phyloP scores from a whole-genome alignment of 2,329 filamentous ascomycete genomes.

The Hypoxylon sp. region DNA sequence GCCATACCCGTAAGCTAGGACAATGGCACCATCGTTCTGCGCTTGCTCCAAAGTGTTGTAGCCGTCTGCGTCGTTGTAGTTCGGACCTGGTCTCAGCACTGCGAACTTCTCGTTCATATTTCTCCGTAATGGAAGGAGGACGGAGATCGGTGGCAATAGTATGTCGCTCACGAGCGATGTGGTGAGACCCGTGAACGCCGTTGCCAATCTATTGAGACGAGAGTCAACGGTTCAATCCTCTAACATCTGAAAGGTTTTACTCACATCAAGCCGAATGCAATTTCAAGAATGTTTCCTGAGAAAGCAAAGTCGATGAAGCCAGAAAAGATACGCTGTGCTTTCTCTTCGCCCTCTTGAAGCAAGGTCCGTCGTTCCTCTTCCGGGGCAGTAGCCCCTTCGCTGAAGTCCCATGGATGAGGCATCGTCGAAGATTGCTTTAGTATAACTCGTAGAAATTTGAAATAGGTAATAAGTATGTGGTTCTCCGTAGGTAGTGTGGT shows the following conservation, averaged over 20 bases:
- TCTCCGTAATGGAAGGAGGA: slow-evolving; percentile 77
- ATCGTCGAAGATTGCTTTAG: slow-evolving; percentile 1
- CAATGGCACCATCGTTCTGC: slow-evolving; percentile 77
- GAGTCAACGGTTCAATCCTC: slow-evolving; percentile 17
- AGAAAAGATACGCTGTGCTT: slow-evolving; percentile 67
- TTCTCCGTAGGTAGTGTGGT: slow-evolving; percentile 8
- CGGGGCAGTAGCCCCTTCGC: slow-evolving; percentile 21
- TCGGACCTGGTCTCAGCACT: slow-evolving; percentile 71
- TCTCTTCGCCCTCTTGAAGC: slow-evolving; percentile 63
- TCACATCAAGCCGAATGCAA: slow-evolving; percentile 82
- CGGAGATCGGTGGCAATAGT: slow-evolving; percentile 76
- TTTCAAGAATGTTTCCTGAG: slow-evolving; percentile 81
- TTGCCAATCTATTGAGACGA: slow-evolving; percentile 69
- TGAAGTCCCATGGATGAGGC: slow-evolving; percentile 33
- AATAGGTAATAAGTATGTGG: slow-evolving; percentile 1
- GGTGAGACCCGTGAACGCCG: slow-evolving; percentile 78
- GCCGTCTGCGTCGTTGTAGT: slow-evolving; percentile 65
- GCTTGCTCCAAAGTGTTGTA: slow-evolving; percentile 81
- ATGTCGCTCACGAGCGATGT: slow-evolving; percentile 81
- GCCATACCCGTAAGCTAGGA: slow-evolving; percentile 76
- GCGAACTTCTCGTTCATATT: slow-evolving; percentile 84
- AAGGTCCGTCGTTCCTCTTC: slow-evolving; percentile 60
- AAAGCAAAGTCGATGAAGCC: slow-evolving; percentile 81
- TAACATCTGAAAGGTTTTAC: slow-evolving; percentile 43
- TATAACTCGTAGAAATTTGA: not conserved